Conservation (phyloP, 2,329 filamentous ascomycete species). For the Neoscytalidium dimidiatum region DNA sequence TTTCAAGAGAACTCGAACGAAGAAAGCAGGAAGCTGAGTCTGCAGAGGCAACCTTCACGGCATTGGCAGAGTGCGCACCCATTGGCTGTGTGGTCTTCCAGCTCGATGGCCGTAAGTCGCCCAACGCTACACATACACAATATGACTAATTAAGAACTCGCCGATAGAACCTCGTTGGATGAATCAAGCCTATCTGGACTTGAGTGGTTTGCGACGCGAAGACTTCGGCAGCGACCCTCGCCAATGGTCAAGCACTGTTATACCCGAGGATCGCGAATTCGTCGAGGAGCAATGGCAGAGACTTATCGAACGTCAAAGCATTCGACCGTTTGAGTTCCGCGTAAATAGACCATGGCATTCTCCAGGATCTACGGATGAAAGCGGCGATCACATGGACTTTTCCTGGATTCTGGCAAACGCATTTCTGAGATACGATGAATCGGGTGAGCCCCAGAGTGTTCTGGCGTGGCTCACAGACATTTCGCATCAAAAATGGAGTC, state of each 20-base stretch:
- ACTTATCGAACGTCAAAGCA: background rate
- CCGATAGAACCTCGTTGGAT: slow-evolving; percentile 10
- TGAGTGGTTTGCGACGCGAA: slow-evolving; percentile 13
- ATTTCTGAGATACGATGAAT: slow-evolving; percentile 32
- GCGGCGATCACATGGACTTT: background rate
- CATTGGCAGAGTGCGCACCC: slow-evolving; percentile 7
- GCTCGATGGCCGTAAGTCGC: slow-evolving; percentile 10
- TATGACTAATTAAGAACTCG: background rate
- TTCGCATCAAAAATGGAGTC: slow-evolving; percentile 34
- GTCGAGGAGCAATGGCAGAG: slow-evolving; percentile 16
- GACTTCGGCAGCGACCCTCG: background rate
- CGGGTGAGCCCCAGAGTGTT: slow-evolving; percentile 30
- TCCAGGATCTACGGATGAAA: background rate
- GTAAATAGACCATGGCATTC: background rate
- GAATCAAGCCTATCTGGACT: slow-evolving; percentile 19
- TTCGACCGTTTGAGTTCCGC: slow-evolving; percentile 16
- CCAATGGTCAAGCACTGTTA: slow-evolving; percentile 1
- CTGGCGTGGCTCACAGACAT: slow-evolving; percentile 39
- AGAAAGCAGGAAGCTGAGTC: slow-evolving; percentile 8
- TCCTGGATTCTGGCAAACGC: slow-evolving; percentile 34
- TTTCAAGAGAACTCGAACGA: slow-evolving; percentile 8
- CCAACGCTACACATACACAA: background rate
- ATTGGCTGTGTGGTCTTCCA: slow-evolving; percentile 19
- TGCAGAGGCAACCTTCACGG: slow-evolving; percentile 8
- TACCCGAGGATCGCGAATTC: slow-evolving; percentile 3